Percentiles rank a stretch among this genome's conserved stretches.
Conservation (phyloP, 148 eudicot species). For the Rhododendron ferrugineum region DNA sequence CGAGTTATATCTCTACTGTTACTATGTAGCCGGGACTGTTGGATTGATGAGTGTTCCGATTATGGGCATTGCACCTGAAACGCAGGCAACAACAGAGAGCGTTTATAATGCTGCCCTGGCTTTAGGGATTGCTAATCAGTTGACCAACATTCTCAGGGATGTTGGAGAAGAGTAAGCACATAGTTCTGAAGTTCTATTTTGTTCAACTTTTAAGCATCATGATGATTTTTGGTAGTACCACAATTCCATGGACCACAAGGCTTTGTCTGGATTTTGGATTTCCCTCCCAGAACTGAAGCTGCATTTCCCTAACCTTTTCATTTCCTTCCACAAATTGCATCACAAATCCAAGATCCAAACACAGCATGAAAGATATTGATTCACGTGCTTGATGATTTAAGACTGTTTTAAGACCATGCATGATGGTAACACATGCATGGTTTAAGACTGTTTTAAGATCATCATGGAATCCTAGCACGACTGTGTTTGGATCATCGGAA, state of each 20-base stretch:
- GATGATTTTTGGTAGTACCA: neutral
- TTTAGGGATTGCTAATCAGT: slow-evolving; percentile 87
- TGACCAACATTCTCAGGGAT: slow-evolving; percentile 96
- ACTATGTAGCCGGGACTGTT: slow-evolving; percentile 96
- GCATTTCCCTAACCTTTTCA: neutral
- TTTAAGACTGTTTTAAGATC: neutral
- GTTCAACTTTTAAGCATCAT: neutral
- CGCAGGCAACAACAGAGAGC: slow-evolving; percentile 83
- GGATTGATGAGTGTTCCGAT: slow-evolving; percentile 96
- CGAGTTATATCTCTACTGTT: slow-evolving; percentile 84
- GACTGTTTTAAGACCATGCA: neutral
- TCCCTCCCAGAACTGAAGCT: neutral
- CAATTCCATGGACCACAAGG: neutral
- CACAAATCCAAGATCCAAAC: neutral
- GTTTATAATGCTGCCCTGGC: slow-evolving; percentile 86
- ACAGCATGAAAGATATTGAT: neutral
- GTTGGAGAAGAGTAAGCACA: slow-evolving; percentile 95
- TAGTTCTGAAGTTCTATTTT: neutral
- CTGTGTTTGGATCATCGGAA: neutral
- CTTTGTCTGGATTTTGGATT: neutral
- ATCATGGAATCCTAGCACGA: neutral
- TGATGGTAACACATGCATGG: neutral
- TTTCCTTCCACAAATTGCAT: neutral
- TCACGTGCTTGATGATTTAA: neutral
- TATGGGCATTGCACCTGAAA: slow-evolving; percentile 89